Evolutionary conservation across 2,329 filamentous ascomycete genomes (phyloP), one percentile per base, ranked within the genome.

Genomic region (Colletotrichum higginsianum): DNA sequence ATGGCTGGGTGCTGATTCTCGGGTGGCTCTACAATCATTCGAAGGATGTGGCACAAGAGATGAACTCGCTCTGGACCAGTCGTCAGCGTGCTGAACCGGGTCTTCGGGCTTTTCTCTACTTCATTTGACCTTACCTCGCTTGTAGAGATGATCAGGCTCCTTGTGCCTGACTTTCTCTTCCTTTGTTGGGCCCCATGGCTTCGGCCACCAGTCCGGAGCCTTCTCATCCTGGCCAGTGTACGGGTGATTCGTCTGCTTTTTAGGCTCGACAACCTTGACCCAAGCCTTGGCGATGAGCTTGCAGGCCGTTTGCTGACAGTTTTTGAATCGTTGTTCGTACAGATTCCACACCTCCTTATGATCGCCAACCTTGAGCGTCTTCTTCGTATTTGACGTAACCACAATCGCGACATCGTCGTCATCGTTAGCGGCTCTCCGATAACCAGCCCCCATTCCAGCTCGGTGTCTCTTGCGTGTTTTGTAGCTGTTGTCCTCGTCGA

Each of bases 201-300:
- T 84, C 2, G 91, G 91, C 91, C 91, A 93, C 91, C 91, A 93
- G 62, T 88, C 87, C 0, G 91, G 90, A 1, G 88, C 88, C 74
- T 89, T 90, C 42, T 87, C 86, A 56, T 91, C 87, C 42, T 87
- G 88, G n/a, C 86, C 85, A 1, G 90, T 92, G 77, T 95, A 95
- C 0, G 93, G 92, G 75, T 93, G 90, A 21, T 89, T 91, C 0
- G 91, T 91, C 79, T 94, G 92, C 80, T 95, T 95, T 81, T 93
- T 94, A 0, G 93, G 93, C 75, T 93, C 92, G 2, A 94, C 89
- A 2, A 89, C 86, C 77, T 94, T 94, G 71, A 95, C 90, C 89
- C 92, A 94, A 13, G 89, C 91, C 79, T 94, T 95, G 44, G 90
- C 90, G 63, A 94, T 90, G 35, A 91, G 83, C 80, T 94, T 94